Evolutionary conservation across 108 stramenopile genomes (phyloP).

Genomic region (Cyclotella kingstonii): DNA sequence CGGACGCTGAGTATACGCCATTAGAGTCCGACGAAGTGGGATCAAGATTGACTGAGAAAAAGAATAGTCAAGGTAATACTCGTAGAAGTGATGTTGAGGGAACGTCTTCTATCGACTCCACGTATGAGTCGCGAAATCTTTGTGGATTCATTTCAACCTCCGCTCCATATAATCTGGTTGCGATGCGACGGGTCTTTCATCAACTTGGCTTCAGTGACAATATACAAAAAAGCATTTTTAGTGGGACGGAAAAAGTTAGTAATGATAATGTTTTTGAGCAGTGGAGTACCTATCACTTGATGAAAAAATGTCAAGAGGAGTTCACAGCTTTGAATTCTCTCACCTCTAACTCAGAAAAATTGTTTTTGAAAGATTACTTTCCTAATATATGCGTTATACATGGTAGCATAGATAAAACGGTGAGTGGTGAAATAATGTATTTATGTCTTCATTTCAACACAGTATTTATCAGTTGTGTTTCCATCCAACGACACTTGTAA

Average conservation of each 20-base stretch:
- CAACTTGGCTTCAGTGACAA: conserved; percentile 43
- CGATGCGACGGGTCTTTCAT: conserved; percentile 46
- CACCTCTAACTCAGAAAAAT: no score
- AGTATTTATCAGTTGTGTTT: no score
- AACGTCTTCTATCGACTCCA: no score
- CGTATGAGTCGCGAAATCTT: conserved; percentile 20
- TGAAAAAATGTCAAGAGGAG: conserved; percentile 29
- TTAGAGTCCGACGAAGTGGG: no score
- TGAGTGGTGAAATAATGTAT: no score
- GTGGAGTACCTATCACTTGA: conserved; percentile 41
- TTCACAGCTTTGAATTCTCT: conserved; percentile 2
- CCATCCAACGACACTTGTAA: not conserved
- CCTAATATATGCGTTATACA: conserved; percentile 54
- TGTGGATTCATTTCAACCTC: conserved; percentile 54
- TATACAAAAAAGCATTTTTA: conserved; percentile 46
- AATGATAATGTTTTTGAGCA: conserved; percentile 22
- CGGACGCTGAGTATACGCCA: no score
- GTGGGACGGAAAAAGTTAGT: conserved; percentile 4
- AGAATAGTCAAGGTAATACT: no score
- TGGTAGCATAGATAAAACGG: conserved; percentile 55
- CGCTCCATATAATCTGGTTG: conserved; percentile 46
- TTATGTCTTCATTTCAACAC: no score
- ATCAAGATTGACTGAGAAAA: no score
- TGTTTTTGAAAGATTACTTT: conserved; percentile 26
- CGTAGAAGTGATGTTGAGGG: no score